Conservation (phyloP, 257 asterid genomes). For the Gentiana dahurica region DNA sequence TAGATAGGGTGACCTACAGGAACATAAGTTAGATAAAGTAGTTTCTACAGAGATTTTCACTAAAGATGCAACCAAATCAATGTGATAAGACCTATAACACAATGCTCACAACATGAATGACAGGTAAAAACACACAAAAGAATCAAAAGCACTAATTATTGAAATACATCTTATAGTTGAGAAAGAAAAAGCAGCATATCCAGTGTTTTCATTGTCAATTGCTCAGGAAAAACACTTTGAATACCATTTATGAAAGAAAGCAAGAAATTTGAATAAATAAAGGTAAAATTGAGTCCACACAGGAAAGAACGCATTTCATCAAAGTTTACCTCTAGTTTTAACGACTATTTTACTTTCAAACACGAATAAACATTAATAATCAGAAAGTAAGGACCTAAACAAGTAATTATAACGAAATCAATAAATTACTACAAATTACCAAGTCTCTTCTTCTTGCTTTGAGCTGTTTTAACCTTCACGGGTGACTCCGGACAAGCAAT, state of each 20-base stretch:
- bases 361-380: background rate
- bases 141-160: no score
- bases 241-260: background rate
- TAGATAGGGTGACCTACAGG: background rate
- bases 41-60: no score
- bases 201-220: no score
- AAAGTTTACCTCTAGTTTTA: background rate
- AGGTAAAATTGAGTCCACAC: background rate
- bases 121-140: no score
- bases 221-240: no score
- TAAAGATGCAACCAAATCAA: no score
- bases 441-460: conserved; percentile 54
- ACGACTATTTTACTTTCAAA: background rate
- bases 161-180: no score
- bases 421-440: conserved; percentile 23
- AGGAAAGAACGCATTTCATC: background rate
- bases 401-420: background rate
- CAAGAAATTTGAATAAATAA: background rate
- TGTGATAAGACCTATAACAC: no score
- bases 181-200: no score
- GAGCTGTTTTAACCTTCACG: conserved; percentile 41
- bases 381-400: background rate
- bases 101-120: no score
- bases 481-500: conserved; percentile 70
- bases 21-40: no score